phyloP scores from a whole-genome alignment of 495 filamentous ascomycete genomes.

The Trichoderma reesei region DNA sequence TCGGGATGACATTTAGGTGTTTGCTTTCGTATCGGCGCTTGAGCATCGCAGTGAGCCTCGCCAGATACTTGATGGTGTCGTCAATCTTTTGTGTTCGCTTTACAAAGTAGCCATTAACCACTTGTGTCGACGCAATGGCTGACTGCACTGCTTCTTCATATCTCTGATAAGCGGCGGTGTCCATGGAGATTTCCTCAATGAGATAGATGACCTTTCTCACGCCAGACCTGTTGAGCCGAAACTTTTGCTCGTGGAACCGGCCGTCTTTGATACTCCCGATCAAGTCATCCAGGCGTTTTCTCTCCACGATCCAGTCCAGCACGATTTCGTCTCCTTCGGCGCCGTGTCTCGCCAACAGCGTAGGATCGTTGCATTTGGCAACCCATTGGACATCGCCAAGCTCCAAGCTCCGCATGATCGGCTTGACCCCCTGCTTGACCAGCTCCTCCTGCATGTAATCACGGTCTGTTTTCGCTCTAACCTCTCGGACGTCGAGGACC shows the following conservation, averaged over 20 bases:
- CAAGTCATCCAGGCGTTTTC: conserved; percentile 75
- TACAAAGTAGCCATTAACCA: conserved; percentile 74
- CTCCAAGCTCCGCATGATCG: conserved; percentile 56
- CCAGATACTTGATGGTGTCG: conserved; percentile 71
- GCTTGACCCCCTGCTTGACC: conserved; percentile 51
- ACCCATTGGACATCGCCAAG: conserved; percentile 78
- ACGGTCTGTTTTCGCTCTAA: conserved; percentile 64
- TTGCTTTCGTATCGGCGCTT: conserved; percentile 53
- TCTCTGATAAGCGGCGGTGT: conserved; percentile 34
- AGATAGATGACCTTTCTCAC: conserved; percentile 70
- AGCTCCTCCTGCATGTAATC: conserved; percentile 72
- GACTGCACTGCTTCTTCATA: conserved; percentile 60
- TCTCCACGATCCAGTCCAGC: conserved; percentile 73
- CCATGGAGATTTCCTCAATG: conserved; percentile 61
- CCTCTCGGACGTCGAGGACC: conserved; percentile 68
- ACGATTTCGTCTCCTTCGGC: conserved; percentile 68
- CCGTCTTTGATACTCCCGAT: conserved; percentile 73
- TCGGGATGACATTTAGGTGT: conserved; percentile 51
- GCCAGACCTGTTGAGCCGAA: conserved; percentile 60
- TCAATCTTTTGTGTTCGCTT: conserved; percentile 69
- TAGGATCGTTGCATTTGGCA: conserved; percentile 54
- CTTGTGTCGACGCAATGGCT: conserved; percentile 70
- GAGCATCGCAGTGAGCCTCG: conserved; percentile 62
- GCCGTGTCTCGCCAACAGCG: conserved; percentile 43
- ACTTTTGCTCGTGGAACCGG: conserved; percentile 80